A percentile compares a stretch with the other conserved stretches of the same genome.
These are phyloP conservation scores for Nannochloropsis gaditana DNA, from an alignment of 108 stramenopile genomes.

Conservation along the genomic window DNA sequence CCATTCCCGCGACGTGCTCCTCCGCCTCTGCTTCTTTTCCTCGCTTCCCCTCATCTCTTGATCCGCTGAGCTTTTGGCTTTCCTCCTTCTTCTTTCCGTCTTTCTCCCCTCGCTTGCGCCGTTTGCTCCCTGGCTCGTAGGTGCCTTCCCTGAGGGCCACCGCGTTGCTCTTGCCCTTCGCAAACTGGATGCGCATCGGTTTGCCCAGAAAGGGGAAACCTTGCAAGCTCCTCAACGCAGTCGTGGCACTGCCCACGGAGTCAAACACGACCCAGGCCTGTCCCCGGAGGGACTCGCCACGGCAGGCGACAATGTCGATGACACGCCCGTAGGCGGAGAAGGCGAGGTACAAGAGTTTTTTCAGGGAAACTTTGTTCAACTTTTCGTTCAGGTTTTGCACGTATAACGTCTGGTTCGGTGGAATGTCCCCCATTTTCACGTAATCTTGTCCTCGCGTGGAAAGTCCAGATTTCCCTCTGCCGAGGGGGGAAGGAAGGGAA, in stretches of 20 bases:
- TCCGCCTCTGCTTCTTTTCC: neutral
- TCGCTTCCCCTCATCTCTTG: neutral
- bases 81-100: neutral
- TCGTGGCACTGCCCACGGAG: neutral
- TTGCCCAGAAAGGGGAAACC: neutral
- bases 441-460: neutral
- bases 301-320: conserved; percentile 15
- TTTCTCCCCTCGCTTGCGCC: neutral
- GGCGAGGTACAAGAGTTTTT: neutral
- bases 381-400: conserved; percentile 5
- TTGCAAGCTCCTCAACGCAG: conserved; percentile 22
- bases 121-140: neutral
- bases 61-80: too few species aligned
- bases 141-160: conserved; percentile 3
- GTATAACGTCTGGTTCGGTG: conserved; percentile 15
- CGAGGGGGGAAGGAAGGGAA: too few species aligned
- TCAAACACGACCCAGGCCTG: conserved; percentile 25
- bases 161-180: neutral
- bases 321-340: conserved; percentile 18
- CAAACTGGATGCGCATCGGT: neutral
- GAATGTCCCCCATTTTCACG: neutral
- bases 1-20: neutral
- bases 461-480: too few species aligned
- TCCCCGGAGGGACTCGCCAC: neutral
- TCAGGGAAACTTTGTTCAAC: neutral